Evolutionary conservation across 495 filamentous ascomycete genomes (phyloP).

Genomic region (Neurospora sp.): DNA sequence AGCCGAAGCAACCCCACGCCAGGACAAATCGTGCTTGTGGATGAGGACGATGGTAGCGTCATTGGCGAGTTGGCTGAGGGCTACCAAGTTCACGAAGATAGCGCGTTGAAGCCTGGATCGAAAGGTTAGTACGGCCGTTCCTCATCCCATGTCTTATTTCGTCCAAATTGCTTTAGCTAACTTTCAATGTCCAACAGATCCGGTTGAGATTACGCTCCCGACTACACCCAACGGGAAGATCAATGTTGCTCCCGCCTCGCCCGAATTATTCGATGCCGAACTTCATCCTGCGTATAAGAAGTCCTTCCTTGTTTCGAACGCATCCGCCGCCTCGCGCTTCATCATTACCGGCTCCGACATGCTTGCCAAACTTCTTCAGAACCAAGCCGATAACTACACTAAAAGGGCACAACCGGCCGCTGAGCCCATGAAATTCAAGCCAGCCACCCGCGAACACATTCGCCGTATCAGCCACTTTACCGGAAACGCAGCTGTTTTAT

Average conservation of each 20-base stretch:
- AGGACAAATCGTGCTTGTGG: constrained; percentile 84
- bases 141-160: not conserved
- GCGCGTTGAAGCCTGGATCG: constrained; percentile 64
- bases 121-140: constrained; percentile 53
- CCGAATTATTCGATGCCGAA: constrained; percentile 71
- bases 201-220: constrained; percentile 83
- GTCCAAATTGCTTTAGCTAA: not conserved
- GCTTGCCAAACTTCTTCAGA: constrained; percentile 64
- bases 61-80: constrained; percentile 84
- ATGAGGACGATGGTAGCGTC: constrained; percentile 91
- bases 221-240: constrained; percentile 60
- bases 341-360: constrained; percentile 80
- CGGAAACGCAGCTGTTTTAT: constrained; percentile 62
- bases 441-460: constrained; percentile 72
- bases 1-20: constrained; percentile 38
- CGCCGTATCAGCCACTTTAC: constrained; percentile 79
- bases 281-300: constrained; percentile 83
- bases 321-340: constrained; percentile 80
- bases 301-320: constrained; percentile 79
- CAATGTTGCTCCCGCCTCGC: constrained; percentile 62
- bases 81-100: constrained; percentile 68
- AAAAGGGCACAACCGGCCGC: constrained; percentile 63
- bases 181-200: constrained; percentile 44
- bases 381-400: constrained; percentile 70
- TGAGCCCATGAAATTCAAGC: constrained; percentile 80